phyloP scores from a whole-genome alignment of 2,329 filamentous ascomycete genomes.

The Nemania serpens region DNA sequence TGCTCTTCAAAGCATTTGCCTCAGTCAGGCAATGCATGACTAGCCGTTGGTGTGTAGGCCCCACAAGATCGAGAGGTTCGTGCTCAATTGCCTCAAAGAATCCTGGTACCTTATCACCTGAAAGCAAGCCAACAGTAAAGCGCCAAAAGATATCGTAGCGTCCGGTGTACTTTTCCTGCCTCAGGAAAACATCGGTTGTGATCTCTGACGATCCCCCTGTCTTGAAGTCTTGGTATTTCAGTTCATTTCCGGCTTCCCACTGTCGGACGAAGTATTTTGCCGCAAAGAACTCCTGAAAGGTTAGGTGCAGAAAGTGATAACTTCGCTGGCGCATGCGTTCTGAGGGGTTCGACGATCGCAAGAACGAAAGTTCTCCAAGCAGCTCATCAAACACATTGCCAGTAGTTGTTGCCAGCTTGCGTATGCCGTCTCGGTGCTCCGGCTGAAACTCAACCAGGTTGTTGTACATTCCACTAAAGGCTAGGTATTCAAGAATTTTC shows the following conservation, averaged over 20 bases:
- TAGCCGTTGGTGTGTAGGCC: constrained; percentile 45
- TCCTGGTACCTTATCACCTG: constrained; percentile 20
- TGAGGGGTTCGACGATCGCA: constrained; percentile 41
- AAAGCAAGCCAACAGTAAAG: constrained; percentile 46
- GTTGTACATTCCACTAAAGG: constrained; percentile 44
- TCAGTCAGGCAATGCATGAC: constrained; percentile 47
- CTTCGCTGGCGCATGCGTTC: constrained; percentile 19
- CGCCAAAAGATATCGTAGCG: constrained; percentile 49
- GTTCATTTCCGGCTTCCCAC: constrained; percentile 35
- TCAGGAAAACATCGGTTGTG: constrained; percentile 36
- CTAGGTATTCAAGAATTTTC: constrained; percentile 40
- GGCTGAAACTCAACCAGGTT: constrained; percentile 42
- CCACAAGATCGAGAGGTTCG: constrained; percentile 44
- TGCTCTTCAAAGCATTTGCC: background rate
- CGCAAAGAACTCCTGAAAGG: constrained; percentile 50
- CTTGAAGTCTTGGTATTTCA: constrained; percentile 27
- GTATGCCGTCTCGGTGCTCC: constrained; percentile 32
- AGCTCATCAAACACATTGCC: background rate
- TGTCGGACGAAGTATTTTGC: constrained; percentile 45
- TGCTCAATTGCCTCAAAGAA: constrained; percentile 42
- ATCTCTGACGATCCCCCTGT: constrained; percentile 3
- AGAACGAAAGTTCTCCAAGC: constrained; percentile 41
- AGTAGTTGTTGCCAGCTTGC: background rate
- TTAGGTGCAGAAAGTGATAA: constrained; percentile 50
- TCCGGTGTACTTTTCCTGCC: constrained; percentile 44